Evolutionary conservation across 352 stramenopile genomes (phyloP).

Genomic region (Blastocystis sp.): DNA sequence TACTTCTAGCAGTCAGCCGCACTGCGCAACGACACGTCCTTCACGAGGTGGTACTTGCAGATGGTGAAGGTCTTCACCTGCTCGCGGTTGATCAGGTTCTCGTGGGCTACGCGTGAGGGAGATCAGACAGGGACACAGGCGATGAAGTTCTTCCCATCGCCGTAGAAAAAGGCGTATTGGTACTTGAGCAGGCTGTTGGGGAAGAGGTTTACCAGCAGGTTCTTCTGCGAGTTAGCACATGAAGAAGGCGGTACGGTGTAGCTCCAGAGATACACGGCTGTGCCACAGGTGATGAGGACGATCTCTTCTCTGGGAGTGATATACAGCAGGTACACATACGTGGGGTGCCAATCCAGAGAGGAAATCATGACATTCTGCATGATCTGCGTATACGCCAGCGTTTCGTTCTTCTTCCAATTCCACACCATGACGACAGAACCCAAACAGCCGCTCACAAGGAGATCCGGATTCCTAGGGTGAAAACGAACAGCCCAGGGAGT

Average conservation of each 20-base stretch:
- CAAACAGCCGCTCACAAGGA: slow-evolving; percentile 92
- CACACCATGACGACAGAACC: slow-evolving; percentile 87
- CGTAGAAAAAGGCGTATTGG: slow-evolving; percentile 37
- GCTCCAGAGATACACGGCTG: slow-evolving; percentile 36
- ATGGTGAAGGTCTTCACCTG: slow-evolving; percentile 34
- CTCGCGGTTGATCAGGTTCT: slow-evolving; percentile 27
- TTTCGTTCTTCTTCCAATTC: slow-evolving; percentile 71
- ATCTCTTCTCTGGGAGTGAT: slow-evolving; percentile 7
- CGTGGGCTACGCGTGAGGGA: neutral
- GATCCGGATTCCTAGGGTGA: slow-evolving; percentile 85
- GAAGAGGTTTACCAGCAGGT: slow-evolving; percentile 29
- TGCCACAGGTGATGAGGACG: slow-evolving; percentile 44
- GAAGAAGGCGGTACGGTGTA: neutral
- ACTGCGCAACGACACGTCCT: slow-evolving; percentile 1
- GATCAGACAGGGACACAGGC: neutral
- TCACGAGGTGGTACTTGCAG: slow-evolving; percentile 33
- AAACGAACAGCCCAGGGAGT: slow-evolving; percentile 97
- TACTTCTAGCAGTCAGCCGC: neutral
- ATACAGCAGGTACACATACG: neutral
- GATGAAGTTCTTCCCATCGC: slow-evolving; percentile 26
- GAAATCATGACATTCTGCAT: slow-evolving; percentile 60
- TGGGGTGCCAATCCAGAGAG: slow-evolving; percentile 38
- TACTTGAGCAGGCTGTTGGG: slow-evolving; percentile 31
- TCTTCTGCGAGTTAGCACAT: neutral
- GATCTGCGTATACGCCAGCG: slow-evolving; percentile 15